Evolutionary conservation across 345 rosid genomes (phyloP).

Genomic region (Corchorus capsularis): DNA sequence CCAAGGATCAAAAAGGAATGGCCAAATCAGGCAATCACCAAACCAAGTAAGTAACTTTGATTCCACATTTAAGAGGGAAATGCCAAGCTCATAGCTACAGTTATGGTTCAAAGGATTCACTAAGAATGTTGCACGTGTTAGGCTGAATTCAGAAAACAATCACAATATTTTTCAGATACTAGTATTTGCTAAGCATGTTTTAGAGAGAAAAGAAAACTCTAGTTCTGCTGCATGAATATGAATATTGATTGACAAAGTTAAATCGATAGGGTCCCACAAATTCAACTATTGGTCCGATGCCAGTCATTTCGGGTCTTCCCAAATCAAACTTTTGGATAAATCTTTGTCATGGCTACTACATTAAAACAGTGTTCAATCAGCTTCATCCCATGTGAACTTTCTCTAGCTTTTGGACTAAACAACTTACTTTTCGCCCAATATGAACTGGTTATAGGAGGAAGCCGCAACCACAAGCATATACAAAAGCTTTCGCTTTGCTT

Average conservation of each 20-base stretch:
- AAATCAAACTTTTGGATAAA: not conserved
- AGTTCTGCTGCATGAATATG: too few species aligned
- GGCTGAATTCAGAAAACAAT: too few species aligned
- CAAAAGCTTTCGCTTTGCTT: slow-evolving; percentile 1
- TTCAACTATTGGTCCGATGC: not conserved
- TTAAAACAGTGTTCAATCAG: not conserved
- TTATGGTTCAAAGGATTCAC: not conserved
- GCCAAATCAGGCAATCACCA: not conserved
- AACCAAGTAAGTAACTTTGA: not conserved
- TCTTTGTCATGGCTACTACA: not conserved
- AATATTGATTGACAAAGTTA: too few species aligned
- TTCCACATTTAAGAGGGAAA: not conserved
- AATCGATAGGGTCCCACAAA: not conserved
- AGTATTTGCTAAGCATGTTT: too few species aligned
- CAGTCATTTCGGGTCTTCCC: not conserved
- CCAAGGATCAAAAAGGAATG: too few species aligned
- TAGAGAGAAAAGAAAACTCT: too few species aligned
- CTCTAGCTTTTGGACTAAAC: not conserved
- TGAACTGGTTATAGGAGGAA: not conserved
- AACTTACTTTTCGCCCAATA: not conserved
- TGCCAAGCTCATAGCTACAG: not conserved
- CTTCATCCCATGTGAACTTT: slow-evolving; percentile 17
- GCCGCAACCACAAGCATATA: not conserved
- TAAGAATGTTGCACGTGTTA: too few species aligned
- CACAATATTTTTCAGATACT: too few species aligned